A percentile compares a stretch with the other conserved stretches of the same genome.
Evolutionary conservation across 1,284 basidiomycete genomes (phyloP).

Genomic region (Moesziomyces aphidis): DNA sequence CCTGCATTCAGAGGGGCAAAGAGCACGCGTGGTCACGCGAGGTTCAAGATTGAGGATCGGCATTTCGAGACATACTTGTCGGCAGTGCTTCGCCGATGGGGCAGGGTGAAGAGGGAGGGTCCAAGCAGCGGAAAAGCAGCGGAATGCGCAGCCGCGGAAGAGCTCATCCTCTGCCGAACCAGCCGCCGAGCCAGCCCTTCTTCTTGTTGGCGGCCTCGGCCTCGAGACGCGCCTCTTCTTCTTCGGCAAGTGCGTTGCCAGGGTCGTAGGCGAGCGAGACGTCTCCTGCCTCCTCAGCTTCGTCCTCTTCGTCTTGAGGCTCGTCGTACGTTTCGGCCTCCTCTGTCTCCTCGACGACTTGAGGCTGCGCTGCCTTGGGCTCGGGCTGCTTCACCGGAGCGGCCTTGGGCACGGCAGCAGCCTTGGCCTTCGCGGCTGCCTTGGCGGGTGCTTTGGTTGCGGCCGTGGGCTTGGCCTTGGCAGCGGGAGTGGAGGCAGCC

Average conservation of each 20-base stretch:
- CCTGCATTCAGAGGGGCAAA: too few relatives aligned
- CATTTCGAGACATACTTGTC: not conserved
- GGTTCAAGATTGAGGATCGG: not conserved
- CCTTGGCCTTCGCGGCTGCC: conserved; percentile 5
- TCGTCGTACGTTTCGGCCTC: conserved; percentile 36
- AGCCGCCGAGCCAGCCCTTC: conserved; percentile 64
- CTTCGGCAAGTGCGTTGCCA: conserved; percentile 53
- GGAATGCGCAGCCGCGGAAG: not conserved
- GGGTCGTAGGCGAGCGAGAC: conserved; percentile 54
- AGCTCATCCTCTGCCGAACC: conserved; percentile 52
- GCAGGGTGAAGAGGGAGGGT: not conserved
- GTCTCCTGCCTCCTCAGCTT: conserved; percentile 28
- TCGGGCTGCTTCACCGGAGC: conserved; percentile 20
- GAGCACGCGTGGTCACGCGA: not conserved
- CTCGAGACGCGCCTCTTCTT: conserved; percentile 49
- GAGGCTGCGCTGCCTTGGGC: conserved; percentile 7
- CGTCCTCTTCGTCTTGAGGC: conserved; percentile 17
- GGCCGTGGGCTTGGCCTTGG: conserved; percentile 12
- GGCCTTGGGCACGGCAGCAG: conserved; percentile 7
- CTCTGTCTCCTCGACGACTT: conserved; percentile 10
- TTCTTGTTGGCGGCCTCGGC: conserved; percentile 44
- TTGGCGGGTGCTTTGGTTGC: not conserved
- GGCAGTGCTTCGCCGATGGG: not conserved
- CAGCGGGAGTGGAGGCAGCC: conserved; percentile 1
- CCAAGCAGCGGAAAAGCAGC: too few relatives aligned